Conservation (phyloP, 768 basidiomycete genomes). For the Rhizopogon roseolus region DNA sequence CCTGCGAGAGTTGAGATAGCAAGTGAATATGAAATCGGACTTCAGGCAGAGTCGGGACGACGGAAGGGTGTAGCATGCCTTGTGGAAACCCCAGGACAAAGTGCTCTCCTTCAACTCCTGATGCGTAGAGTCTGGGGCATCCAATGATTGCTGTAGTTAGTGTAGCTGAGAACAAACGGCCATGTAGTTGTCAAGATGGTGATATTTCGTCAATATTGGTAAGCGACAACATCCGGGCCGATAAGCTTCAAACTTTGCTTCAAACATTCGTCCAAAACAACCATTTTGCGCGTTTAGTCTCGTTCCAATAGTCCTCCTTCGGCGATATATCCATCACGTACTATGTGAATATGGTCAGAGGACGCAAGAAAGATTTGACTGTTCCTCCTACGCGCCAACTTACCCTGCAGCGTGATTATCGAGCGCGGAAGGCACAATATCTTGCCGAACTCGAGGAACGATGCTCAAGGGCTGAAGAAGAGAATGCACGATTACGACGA, state of each 20-base stretch:
- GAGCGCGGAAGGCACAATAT: conserved; percentile 55
- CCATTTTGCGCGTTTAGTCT: not conserved
- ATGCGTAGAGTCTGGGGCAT: conserved; percentile 53
- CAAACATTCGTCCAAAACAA: too few relatives aligned
- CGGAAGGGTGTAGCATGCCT: conserved; percentile 42
- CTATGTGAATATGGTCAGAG: conserved; percentile 46
- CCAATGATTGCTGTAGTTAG: not conserved
- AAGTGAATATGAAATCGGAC: conserved; percentile 4
- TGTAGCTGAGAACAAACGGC: not conserved
- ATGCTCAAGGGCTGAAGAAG: conserved; percentile 47
- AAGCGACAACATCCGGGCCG: too few relatives aligned
- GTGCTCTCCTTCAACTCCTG: conserved; percentile 42
- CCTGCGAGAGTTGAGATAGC: conserved; percentile 49
- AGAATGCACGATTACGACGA: conserved; percentile 44
- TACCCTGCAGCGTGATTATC: conserved; percentile 60
- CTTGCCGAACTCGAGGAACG: conserved; percentile 52
- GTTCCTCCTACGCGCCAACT: conserved; percentile 56
- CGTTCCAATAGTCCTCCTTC: not conserved
- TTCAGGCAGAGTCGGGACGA: too few relatives aligned
- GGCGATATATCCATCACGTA: not conserved
- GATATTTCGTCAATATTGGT: too few relatives aligned
- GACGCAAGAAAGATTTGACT: conserved; percentile 60
- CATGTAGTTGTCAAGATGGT: too few relatives aligned
- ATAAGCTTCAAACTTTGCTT: too few relatives aligned
- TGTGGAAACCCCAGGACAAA: conserved; percentile 61